phyloP scores from a whole-genome alignment of 2,329 filamentous ascomycete genomes.

The Ambrosiella beaveri region DNA sequence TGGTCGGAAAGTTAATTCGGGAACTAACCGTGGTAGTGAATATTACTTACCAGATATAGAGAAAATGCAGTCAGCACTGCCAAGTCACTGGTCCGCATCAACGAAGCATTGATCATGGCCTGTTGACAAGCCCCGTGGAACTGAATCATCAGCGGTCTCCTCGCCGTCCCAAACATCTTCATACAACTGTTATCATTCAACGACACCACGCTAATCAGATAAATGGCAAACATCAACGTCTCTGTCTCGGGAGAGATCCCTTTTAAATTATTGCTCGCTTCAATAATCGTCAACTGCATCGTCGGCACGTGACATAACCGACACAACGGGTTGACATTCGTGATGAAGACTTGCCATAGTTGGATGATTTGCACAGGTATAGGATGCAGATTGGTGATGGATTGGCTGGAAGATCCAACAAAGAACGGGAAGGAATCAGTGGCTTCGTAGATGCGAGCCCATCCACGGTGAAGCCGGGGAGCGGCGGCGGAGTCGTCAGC shows the following conservation, averaged over 20 bases:
- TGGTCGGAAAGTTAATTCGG: neutral
- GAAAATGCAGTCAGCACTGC: conserved; percentile 50
- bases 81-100: conserved; percentile 48
- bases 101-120: conserved; percentile 47
- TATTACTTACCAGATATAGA: conserved; percentile 42
- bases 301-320: conserved; percentile 52
- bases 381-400: conserved; percentile 33
- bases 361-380: conserved; percentile 41
- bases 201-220: conserved; percentile 40
- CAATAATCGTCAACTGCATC: conserved; percentile 45
- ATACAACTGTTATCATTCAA: conserved; percentile 39
- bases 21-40: neutral
- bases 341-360: conserved; percentile 52
- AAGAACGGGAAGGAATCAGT: conserved; percentile 41
- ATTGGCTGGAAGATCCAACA: conserved; percentile 27
- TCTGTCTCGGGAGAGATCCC: conserved; percentile 33
- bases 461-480: conserved; percentile 39
- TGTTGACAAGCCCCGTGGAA: conserved; percentile 45
- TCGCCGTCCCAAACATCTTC: conserved; percentile 35
- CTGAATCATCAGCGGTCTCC: conserved; percentile 30
- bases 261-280: conserved; percentile 37
- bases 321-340: conserved; percentile 51
- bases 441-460: conserved; percentile 40
- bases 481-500: conserved; percentile 24
- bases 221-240: conserved; percentile 51